Evolutionary conservation across 2,329 filamentous ascomycete genomes (phyloP).

Genomic region (Venturiaceae sp.): DNA sequence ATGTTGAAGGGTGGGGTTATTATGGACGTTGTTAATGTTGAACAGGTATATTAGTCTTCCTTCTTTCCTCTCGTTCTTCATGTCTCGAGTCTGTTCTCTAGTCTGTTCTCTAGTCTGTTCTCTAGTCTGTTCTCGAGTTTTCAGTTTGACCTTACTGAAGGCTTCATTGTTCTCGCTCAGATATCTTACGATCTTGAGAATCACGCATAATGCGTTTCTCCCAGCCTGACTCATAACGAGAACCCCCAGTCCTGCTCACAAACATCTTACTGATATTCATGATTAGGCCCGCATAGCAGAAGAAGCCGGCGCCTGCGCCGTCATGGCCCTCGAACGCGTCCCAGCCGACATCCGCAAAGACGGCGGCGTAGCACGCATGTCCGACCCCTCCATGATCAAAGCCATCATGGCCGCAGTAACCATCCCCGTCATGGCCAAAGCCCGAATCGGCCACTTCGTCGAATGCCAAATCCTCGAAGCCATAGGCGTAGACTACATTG

Average conservation of each 20-base stretch:
- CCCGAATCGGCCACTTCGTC: slow-evolving; percentile 93
- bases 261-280: neutral
- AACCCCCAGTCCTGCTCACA: neutral
- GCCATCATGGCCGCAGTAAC: slow-evolving; percentile 92
- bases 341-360: slow-evolving; percentile 89
- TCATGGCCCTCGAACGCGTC: slow-evolving; percentile 97
- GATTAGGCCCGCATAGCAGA: slow-evolving; percentile 83
- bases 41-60: slow-evolving; percentile 46
- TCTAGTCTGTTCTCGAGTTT: too few relatives aligned
- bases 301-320: slow-evolving; percentile 87
- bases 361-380: slow-evolving; percentile 95
- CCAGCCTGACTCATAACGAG: slow-evolving; percentile 4
- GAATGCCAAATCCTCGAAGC: slow-evolving; percentile 97
- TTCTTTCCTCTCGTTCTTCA: neutral
- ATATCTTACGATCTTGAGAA: too few relatives aligned
- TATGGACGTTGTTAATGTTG: slow-evolving; percentile 95
- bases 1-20: slow-evolving; percentile 99
- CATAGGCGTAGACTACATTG: slow-evolving; percentile 93
- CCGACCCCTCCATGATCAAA: slow-evolving; percentile 86
- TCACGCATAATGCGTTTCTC: too few relatives aligned
- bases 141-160: too few relatives aligned
- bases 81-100: too few relatives aligned
- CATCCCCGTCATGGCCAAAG: slow-evolving; percentile 98
- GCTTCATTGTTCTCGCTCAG: too few relatives aligned
- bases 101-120: too few relatives aligned